A percentile compares a stretch with the other conserved stretches of the same genome.
These are phyloP conservation scores for Prunus fruticosa DNA, from an alignment of 306 rosid species.

Conservation along the genomic window DNA sequence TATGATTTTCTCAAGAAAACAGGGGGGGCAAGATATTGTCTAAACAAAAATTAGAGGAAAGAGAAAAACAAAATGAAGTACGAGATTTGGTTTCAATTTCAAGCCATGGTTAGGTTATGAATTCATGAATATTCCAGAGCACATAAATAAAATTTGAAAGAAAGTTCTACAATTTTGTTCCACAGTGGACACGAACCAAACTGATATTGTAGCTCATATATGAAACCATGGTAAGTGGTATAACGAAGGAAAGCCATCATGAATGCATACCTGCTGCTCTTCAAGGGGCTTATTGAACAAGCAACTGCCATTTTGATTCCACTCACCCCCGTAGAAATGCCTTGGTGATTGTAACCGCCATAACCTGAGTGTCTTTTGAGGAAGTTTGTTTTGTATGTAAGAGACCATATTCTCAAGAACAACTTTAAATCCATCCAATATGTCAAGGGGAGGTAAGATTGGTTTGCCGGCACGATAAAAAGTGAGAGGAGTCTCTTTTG, in stretches of 20 bases:
- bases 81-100: neutral
- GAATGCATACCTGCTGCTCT: conserved; percentile 59
- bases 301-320: conserved; percentile 96
- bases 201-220: neutral
- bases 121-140: neutral
- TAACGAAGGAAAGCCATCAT: conserved; percentile 9
- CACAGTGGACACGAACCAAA: neutral
- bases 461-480: conserved; percentile 67
- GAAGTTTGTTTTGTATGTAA: conserved; percentile 57
- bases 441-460: conserved; percentile 57
- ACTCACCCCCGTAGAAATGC: conserved; percentile 86
- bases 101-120: neutral
- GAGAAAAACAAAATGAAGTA: neutral
- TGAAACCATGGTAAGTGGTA: conserved; percentile 1
- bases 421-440: conserved; percentile 70
- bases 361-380: conserved; percentile 58
- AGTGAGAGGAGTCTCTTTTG: conserved; percentile 75
- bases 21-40: neutral
- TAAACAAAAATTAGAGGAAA: neutral
- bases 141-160: neutral
- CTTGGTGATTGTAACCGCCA: conserved; percentile 92
- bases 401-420: conserved; percentile 57
- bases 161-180: neutral
- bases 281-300: conserved; percentile 70
- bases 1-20: conserved; percentile 18